Evolutionary conservation across 2,329 filamentous ascomycete species (phyloP).

Genomic region (Clarireedia paspali): DNA sequence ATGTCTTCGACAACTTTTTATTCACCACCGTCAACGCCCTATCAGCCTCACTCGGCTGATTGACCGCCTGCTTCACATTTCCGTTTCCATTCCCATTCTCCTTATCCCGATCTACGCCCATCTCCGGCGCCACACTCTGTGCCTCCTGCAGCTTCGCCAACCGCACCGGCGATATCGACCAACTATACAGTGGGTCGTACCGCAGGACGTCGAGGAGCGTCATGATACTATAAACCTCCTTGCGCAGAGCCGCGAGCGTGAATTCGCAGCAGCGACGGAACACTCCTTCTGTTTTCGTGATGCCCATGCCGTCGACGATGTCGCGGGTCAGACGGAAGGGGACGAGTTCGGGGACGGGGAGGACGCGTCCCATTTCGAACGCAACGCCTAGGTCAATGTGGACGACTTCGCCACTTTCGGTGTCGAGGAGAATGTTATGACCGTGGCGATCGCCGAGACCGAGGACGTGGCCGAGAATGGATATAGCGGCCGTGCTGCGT

Average conservation of each 20-base stretch:
- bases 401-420: constrained; percentile 83
- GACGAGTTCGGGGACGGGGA: constrained; percentile 91
- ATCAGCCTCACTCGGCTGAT: constrained; percentile 74
- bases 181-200: constrained; percentile 96
- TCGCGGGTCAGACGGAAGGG: constrained; percentile 93
- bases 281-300: constrained; percentile 89
- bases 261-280: constrained; percentile 98
- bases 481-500: constrained; percentile 86
- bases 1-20: constrained; percentile 89
- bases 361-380: constrained; percentile 91
- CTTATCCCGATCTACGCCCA: constrained; percentile 11
- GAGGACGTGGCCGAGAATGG: constrained; percentile 86
- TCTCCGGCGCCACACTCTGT: constrained; percentile 36
- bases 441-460: constrained; percentile 91
- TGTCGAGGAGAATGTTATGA: constrained; percentile 92
- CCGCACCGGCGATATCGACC: constrained; percentile 73
- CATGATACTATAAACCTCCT: constrained; percentile 96
- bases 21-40: constrained; percentile 85
- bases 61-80: constrained; percentile 35
- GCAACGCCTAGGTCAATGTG: constrained; percentile 97
- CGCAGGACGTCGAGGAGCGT: constrained; percentile 94
- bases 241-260: constrained; percentile 86
- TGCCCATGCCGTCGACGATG: constrained; percentile 93
- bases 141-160: constrained; percentile 58
- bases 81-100: constrained; percentile 20